phyloP scores from a whole-genome alignment of 345 rosid genomes.

The Eucalyptus marginata region DNA sequence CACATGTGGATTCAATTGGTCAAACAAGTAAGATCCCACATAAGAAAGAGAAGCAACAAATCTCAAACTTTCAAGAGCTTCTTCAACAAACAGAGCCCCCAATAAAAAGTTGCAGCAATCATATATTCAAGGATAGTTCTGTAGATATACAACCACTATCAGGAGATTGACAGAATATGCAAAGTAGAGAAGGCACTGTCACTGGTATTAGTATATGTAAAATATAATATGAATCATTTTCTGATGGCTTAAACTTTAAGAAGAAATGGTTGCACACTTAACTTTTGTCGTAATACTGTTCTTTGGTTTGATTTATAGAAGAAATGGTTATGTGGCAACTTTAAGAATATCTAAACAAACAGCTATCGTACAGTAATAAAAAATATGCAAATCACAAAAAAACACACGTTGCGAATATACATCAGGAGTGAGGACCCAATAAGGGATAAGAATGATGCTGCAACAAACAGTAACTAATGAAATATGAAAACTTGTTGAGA shows the following conservation, averaged over 20 bases:
- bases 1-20: neutral
- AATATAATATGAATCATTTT: neutral
- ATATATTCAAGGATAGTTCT: neutral
- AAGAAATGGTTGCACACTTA: neutral
- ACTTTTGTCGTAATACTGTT: neutral
- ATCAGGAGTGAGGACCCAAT: neutral
- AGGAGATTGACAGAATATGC: neutral
- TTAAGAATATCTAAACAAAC: neutral
- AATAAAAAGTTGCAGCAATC: neutral
- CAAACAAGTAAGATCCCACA: neutral
- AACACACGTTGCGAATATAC: neutral
- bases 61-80: neutral
- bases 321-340: neutral
- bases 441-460: neutral
- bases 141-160: neutral
- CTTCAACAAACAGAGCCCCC: neutral
- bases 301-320: neutral
- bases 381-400: neutral
- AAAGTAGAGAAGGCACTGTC: neutral
- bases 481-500: neutral
- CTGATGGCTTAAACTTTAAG: neutral
- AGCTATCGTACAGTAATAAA: neutral
- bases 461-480: neutral
- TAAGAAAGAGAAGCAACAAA: neutral
- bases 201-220: neutral